Evolutionary conservation across 2,329 filamentous ascomycete species (phyloP).

Genomic region (Lasiodiplodia citricola): DNA sequence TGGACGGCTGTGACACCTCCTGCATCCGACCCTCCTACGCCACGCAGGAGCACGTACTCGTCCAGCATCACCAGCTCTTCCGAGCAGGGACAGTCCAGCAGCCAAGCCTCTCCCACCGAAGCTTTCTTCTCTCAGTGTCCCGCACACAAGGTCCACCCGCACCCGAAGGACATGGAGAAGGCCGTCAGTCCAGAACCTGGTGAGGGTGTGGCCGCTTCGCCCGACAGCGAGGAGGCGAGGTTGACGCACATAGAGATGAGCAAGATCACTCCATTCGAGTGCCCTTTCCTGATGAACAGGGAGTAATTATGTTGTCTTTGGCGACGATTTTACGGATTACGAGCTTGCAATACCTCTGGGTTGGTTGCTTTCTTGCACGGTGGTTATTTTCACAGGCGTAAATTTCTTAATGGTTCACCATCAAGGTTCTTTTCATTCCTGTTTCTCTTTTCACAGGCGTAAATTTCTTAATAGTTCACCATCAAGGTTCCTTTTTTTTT

Average conservation of each 20-base stretch:
- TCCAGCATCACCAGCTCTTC: conserved; percentile 21
- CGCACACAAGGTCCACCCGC: conserved; percentile 37
- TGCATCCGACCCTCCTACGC: conserved; percentile 17
- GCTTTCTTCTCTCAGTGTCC: conserved; percentile 6
- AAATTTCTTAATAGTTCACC: not conserved
- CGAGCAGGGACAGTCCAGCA: conserved; percentile 27
- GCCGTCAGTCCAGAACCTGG: conserved; percentile 39
- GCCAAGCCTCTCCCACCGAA: conserved; percentile 3
- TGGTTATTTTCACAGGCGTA: not conserved
- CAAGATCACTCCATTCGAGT: conserved; percentile 35
- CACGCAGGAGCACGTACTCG: conserved; percentile 14
- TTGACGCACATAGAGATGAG: conserved; percentile 48
- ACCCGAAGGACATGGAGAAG: conserved; percentile 41
- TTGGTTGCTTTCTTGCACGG: not conserved
- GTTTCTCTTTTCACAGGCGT: not conserved
- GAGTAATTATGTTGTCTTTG: conserved; percentile 33
- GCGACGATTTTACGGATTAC: not conserved
- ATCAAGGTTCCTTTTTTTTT: not conserved
- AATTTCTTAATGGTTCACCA: not conserved
- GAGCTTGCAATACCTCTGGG: not conserved
- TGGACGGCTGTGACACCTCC: conserved; percentile 23
- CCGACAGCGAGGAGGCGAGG: conserved; percentile 39
- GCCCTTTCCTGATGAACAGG: conserved; percentile 46
- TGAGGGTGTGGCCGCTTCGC: conserved; percentile 42
- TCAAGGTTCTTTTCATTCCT: not conserved